phyloP scores from a whole-genome alignment of 2,329 filamentous ascomycete species.

The Cercospora janseana region DNA sequence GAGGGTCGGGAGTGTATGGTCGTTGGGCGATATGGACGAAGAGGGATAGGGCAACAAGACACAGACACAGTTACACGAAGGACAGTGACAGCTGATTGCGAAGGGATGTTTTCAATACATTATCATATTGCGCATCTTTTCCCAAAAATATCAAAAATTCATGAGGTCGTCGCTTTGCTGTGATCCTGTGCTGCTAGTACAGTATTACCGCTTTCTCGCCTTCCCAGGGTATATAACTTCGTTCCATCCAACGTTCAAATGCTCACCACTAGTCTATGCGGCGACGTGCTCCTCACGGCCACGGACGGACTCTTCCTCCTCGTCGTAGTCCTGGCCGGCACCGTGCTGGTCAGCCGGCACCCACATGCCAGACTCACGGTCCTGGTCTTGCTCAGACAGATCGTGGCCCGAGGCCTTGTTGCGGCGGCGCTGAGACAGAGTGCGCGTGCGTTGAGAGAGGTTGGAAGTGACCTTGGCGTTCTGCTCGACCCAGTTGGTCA shows the following conservation, averaged over 20 bases:
- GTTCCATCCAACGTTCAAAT: too few relatives aligned
- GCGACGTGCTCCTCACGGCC: slow-evolving; percentile 48
- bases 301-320: slow-evolving; percentile 55
- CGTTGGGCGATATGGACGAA: not conserved
- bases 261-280: slow-evolving; percentile 21
- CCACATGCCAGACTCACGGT: slow-evolving; percentile 74
- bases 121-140: slow-evolving; percentile 21
- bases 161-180: slow-evolving; percentile 26
- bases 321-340: slow-evolving; percentile 57
- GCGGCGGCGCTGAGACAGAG: slow-evolving; percentile 75
- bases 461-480: slow-evolving; percentile 86
- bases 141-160: slow-evolving; percentile 19
- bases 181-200: slow-evolving; percentile 25
- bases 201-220: slow-evolving; percentile 27
- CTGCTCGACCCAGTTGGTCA: slow-evolving; percentile 94
- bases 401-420: slow-evolving; percentile 72
- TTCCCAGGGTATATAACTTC: slow-evolving; percentile 31
- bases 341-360: slow-evolving; percentile 69
- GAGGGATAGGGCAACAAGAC: not conserved
- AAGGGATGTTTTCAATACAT: slow-evolving; percentile 20
- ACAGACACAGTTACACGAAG: not conserved
- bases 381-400: slow-evolving; percentile 74
- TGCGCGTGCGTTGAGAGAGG: slow-evolving; percentile 82
- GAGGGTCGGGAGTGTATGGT: too few relatives aligned
- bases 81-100: not conserved